Conservation (phyloP, 805 yeast genomes). For the Wickerhamomyces bisporus region DNA sequence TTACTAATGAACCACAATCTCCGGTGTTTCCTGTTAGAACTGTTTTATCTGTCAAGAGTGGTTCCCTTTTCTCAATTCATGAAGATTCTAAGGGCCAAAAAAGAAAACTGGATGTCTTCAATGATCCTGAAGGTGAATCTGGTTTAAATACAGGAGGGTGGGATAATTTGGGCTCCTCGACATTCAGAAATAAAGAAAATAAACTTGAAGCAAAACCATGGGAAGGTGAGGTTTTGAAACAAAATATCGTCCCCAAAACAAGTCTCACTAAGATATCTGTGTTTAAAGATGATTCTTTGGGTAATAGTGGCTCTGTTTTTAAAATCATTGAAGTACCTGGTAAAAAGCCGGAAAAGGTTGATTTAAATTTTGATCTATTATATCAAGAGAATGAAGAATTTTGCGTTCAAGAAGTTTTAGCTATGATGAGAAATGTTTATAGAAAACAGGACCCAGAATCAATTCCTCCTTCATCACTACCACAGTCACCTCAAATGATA, state of each 20-base stretch:
- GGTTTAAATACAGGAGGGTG: slow-evolving; percentile 28
- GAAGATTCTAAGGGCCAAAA: slow-evolving; percentile 11
- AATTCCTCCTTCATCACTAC: neutral
- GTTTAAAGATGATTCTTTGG: slow-evolving; percentile 32
- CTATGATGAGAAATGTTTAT: slow-evolving; percentile 27
- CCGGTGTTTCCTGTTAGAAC: slow-evolving; percentile 31
- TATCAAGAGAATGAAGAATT: slow-evolving; percentile 45
- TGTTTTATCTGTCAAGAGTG: slow-evolving; percentile 35
- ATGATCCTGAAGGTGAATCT: slow-evolving; percentile 13
- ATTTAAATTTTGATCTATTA: slow-evolving; percentile 54
- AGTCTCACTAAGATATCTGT: slow-evolving; percentile 28
- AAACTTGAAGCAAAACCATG: slow-evolving; percentile 47
- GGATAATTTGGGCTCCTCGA: slow-evolving; percentile 45
- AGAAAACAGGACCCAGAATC: slow-evolving; percentile 2
- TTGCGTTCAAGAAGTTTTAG: slow-evolving; percentile 62
- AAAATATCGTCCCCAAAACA: slow-evolving; percentile 22
- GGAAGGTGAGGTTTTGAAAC: slow-evolving; percentile 56
- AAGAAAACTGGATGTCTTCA: slow-evolving; percentile 17
- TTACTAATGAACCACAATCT: slow-evolving; percentile 27
- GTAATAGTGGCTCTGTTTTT: slow-evolving; percentile 34
- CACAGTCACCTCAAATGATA: neutral
- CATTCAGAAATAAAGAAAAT: slow-evolving; percentile 61
- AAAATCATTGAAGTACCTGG: slow-evolving; percentile 52
- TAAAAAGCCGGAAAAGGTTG: slow-evolving; percentile 53
- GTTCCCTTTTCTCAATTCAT: slow-evolving; percentile 17